phyloP scores from a whole-genome alignment of 2,329 filamentous ascomycete species.

The Paraphoma sp. region DNA sequence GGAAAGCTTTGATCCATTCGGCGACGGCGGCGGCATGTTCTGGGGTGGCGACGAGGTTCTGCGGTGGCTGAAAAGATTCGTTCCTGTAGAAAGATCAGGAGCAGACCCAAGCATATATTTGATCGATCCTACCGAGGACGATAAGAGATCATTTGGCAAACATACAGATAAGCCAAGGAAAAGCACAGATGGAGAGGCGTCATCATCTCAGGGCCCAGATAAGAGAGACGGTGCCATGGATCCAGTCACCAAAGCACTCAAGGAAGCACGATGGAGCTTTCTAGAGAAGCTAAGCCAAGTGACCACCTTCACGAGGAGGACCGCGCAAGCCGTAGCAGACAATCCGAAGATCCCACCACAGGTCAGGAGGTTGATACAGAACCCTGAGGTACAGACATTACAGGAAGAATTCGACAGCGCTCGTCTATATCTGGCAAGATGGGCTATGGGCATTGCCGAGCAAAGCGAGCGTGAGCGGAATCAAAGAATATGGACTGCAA shows the following conservation, averaged over 20 bases:
- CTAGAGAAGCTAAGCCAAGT: constrained; percentile 97
- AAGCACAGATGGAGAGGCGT: constrained; percentile 36
- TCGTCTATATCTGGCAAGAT: constrained; percentile 88
- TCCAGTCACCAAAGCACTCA: constrained; percentile 89
- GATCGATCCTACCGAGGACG: constrained; percentile 84
- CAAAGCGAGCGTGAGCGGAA: constrained; percentile 89
- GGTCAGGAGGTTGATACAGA: constrained; percentile 81
- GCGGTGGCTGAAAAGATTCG: constrained; percentile 86
- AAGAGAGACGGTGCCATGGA: constrained; percentile 80
- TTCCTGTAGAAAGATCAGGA: constrained; percentile 79
- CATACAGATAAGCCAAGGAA: constrained; percentile 58
- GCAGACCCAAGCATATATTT: constrained; percentile 92
- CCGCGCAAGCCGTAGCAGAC: constrained; percentile 89
- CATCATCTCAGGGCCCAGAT: constrained; percentile 29
- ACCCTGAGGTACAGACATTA: constrained; percentile 91
- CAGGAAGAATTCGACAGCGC: constrained; percentile 98
- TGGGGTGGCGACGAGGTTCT: constrained; percentile 98
- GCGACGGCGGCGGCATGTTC: constrained; percentile 84
- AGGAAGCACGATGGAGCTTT: constrained; percentile 94
- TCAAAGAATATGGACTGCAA: constrained; percentile 89
- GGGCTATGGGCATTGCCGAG: constrained; percentile 99
- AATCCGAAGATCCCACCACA: constrained; percentile 92
- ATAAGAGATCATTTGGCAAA: constrained; percentile 79
- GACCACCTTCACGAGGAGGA: constrained; percentile 91
- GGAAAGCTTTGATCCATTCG: constrained; percentile 90